Conservation (phyloP, 2,329 filamentous ascomycete species). For the Fusarium oligoseptatum region DNA sequence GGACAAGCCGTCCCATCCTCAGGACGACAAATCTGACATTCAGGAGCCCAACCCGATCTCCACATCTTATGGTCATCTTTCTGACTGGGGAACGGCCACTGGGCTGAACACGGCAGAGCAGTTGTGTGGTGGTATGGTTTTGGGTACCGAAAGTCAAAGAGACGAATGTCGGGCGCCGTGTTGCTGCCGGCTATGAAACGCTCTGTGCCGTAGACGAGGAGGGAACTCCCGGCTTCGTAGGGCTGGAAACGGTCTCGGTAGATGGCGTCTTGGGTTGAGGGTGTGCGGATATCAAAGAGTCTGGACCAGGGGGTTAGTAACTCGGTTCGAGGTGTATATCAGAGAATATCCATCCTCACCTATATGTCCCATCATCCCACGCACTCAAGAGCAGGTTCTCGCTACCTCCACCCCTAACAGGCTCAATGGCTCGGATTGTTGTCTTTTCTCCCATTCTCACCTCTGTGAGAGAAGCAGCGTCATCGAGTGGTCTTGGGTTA, state of each 20-base stretch:
- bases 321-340: neutral
- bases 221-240: conserved; percentile 58
- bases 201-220: conserved; percentile 64
- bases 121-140: conserved; percentile 63
- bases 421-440: conserved; percentile 62
- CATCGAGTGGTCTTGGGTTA: conserved; percentile 40
- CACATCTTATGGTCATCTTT: conserved; percentile 29
- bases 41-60: conserved; percentile 24
- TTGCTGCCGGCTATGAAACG: conserved; percentile 65
- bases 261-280: conserved; percentile 60
- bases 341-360: conserved; percentile 40
- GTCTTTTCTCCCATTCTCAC: conserved; percentile 51
- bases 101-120: conserved; percentile 59
- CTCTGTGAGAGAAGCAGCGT: conserved; percentile 33
- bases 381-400: conserved; percentile 62
- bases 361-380: conserved; percentile 67
- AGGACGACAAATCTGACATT: conserved; percentile 52
- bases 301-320: conserved; percentile 36
- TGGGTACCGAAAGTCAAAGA: conserved; percentile 68
- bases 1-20: conserved; percentile 52
- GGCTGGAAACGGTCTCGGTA: conserved; percentile 68
- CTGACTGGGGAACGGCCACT: conserved; percentile 51
- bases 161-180: conserved; percentile 57
- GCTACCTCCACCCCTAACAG: conserved; percentile 54
- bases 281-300: conserved; percentile 64